A percentile compares a stretch with the other conserved stretches of the same genome.
These are phyloP conservation scores for Paecilomyces variotii DNA, from an alignment of 2,329 filamentous ascomycete genomes.

Conservation along the genomic window DNA sequence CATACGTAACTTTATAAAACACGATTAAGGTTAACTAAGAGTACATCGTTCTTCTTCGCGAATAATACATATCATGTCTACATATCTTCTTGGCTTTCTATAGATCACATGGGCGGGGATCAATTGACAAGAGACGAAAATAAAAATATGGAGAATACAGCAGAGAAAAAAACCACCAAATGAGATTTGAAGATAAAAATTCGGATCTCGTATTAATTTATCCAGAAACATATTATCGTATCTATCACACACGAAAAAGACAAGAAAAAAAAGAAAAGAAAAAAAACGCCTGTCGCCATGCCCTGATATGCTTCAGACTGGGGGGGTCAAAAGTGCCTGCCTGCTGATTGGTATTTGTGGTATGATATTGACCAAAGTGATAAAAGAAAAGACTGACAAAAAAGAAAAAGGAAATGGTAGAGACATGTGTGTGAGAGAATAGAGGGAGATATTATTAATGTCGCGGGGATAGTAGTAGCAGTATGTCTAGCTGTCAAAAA, in stretches of 20 bases:
- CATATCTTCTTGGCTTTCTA: too few species aligned
- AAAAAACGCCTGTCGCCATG: not conserved
- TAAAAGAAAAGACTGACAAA: not conserved
- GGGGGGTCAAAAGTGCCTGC: too few species aligned
- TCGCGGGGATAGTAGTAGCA: not conserved
- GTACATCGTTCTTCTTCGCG: too few species aligned
- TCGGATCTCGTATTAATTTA: not conserved
- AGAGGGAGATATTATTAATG: not conserved
- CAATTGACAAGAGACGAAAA: not conserved
- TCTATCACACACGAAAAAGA: too few species aligned
- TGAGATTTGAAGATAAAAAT: not conserved
- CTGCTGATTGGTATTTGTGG: not conserved
- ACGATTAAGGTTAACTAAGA: too few species aligned
- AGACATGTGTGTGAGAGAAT: not conserved
- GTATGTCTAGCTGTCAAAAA: not conserved
- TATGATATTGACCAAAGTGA: not conserved
- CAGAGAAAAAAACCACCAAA: not conserved
- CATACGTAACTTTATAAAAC: too few species aligned
- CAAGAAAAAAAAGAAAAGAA: not conserved
- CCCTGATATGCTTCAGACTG: not conserved
- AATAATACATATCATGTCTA: too few species aligned
- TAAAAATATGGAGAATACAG: not conserved
- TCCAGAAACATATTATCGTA: not conserved
- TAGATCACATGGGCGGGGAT: not conserved
- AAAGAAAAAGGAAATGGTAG: not conserved